Evolutionary conservation across 2,329 filamentous ascomycete species (phyloP), one percentile per base, ranked within the genome.

Genomic region (Monosporascus sp.): DNA sequence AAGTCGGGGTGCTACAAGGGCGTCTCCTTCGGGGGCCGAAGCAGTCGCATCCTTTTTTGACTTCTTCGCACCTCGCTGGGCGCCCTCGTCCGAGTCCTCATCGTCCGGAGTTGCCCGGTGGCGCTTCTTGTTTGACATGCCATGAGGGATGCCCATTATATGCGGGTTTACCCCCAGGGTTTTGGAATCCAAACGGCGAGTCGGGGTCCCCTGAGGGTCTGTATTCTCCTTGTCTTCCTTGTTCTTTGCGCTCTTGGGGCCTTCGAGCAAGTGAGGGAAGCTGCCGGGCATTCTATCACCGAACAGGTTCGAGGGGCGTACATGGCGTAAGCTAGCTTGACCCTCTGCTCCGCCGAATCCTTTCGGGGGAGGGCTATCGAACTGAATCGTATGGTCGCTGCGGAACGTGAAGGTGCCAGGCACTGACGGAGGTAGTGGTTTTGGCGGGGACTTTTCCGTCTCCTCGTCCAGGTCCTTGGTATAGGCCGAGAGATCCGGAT

Each of bases 101-200:
- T 82, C 80, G 43, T 83, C 81, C 48, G 76, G 77, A 50, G 71
- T 78, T 17, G 78, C 77, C n/a, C 84, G 77, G 61, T 80, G 77
- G 26, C 84, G 80, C 71, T 86, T 87, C 75, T 87, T 87, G 71
- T 83, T 86, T 7, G 74, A 69, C 70, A 87, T 80, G 19, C 84
- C 84, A 60, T 87, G 84, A 3, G 81, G 76, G 38, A 83, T 76
- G 40, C 76, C 76, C n/a, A 68, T 62, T 24, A 17, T 26, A 20
- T 20, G 19, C 43, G 22, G n/a, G n/a, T 22, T 17, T 31, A 24
- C 4, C 50, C 40, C 56, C 3, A 22, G 9, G 8, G 40, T 14
- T 20, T 43, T 43, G 19, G 40, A 43, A 14, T 20, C 22, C 26
- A 22, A 24, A 24, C 7, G 24, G n/a, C 7, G 20, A 9, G 43